These are phyloP conservation scores for Alternaria infectoria DNA, from an alignment of 2,329 filamentous ascomycete species.

Conservation along the genomic window DNA sequence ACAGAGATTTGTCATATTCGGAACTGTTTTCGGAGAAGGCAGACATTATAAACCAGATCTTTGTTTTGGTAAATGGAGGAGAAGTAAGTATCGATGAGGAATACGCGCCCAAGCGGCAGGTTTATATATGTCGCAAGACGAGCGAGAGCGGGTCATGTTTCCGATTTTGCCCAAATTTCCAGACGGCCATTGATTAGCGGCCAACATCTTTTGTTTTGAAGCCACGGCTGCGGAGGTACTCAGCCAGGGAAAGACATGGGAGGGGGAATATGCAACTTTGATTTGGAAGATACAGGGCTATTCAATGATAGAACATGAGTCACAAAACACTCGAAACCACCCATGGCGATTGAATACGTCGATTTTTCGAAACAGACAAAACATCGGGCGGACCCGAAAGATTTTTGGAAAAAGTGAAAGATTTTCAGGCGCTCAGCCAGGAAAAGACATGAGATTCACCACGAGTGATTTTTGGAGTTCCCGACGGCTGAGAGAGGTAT, in stretches of 20 bases:
- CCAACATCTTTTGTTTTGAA: neutral
- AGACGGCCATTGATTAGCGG: neutral
- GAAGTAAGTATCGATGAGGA: neutral
- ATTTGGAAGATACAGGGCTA: neutral
- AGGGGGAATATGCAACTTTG: too few species aligned
- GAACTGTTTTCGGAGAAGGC: neutral
- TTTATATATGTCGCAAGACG: neutral
- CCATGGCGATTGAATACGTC: too few species aligned
- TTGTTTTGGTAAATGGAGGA: neutral
- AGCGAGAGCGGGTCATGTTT: too few species aligned
- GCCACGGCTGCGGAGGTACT: neutral
- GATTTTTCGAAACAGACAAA: neutral
- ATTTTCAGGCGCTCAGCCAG: accelerated
- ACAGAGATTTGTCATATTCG: neutral
- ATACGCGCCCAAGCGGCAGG: neutral
- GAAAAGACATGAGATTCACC: neutral
- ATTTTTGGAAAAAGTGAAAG: neutral
- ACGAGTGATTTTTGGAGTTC: too few species aligned
- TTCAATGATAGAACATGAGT: neutral
- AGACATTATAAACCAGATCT: neutral
- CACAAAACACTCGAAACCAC: neutral
- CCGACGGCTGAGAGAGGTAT: neutral
- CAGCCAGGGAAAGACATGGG: neutral
- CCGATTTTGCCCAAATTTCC: too few species aligned
- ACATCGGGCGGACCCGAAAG: neutral